Conservation (phyloP, 2,329 filamentous ascomycete species). For the Aschersonia sp. region DNA sequence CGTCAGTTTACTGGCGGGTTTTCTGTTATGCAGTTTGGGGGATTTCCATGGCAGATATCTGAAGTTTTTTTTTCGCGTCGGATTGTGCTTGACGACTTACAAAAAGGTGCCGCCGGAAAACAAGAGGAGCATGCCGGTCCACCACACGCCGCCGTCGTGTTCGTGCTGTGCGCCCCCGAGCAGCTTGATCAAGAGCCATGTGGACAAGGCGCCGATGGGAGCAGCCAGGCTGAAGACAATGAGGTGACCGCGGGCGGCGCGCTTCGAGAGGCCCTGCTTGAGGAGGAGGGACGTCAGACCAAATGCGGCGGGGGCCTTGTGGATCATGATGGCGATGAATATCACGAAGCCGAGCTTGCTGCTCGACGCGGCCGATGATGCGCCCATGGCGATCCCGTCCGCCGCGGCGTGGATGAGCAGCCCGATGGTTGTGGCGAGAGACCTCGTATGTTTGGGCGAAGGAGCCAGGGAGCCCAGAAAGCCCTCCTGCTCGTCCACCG, state of each 20-base stretch:
- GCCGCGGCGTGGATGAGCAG: slow-evolving; percentile 93
- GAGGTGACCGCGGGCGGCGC: slow-evolving; percentile 70
- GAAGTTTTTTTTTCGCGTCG: background rate
- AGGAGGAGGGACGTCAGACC: slow-evolving; percentile 81
- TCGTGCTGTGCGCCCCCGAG: slow-evolving; percentile 46
- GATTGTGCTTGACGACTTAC: slow-evolving; percentile 34
- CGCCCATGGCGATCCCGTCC: slow-evolving; percentile 90
- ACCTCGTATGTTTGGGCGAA: slow-evolving; percentile 43
- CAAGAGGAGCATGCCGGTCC: slow-evolving; percentile 83
- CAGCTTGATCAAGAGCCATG: slow-evolving; percentile 66
- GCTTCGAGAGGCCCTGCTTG: slow-evolving; percentile 81
- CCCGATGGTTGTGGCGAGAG: slow-evolving; percentile 75
- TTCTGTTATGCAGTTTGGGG: no score
- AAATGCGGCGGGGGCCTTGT: slow-evolving; percentile 93
- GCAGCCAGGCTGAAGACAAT: slow-evolving; percentile 86
- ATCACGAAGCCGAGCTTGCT: slow-evolving; percentile 77
- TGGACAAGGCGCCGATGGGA: slow-evolving; percentile 69
- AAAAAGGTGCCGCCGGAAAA: slow-evolving; percentile 94
- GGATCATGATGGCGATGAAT: slow-evolving; percentile 92
- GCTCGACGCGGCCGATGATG: slow-evolving; percentile 63
- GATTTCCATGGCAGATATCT: no score
- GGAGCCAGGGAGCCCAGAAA: slow-evolving; percentile 45
- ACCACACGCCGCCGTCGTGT: slow-evolving; percentile 60
- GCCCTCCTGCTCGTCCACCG: slow-evolving; percentile 40
- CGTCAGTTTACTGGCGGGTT: no score